Conservation (phyloP, 441 rosid genomes). For the Hura crepitans region DNA sequence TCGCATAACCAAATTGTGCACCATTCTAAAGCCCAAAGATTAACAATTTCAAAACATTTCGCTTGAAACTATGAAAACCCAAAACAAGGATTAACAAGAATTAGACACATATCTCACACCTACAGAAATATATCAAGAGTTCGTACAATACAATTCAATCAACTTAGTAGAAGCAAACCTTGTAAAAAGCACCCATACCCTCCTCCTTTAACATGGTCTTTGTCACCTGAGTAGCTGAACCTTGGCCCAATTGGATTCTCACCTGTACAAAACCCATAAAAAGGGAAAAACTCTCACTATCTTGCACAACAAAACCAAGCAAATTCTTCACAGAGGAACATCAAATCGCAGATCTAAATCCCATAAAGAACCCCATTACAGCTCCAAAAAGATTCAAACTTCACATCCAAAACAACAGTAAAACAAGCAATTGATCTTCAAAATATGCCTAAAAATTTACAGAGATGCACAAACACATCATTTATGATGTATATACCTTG, state of each 20-base stretch:
- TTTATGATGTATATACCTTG: constrained; percentile 51
- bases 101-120: neutral
- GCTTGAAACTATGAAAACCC: neutral
- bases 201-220: constrained; percentile 80
- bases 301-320: constrained; percentile 7
- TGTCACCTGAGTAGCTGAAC: constrained; percentile 79
- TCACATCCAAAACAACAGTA: neutral
- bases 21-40: neutral
- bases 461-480: neutral
- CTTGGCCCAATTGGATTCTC: constrained; percentile 97
- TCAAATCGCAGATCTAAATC: constrained; percentile 38
- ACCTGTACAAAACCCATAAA: constrained; percentile 48
- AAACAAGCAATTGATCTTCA: constrained; percentile 10
- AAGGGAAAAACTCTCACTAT: constrained; percentile 19
- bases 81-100: constrained; percentile 9
- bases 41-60: neutral
- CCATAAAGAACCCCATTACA: constrained; percentile 4
- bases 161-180: constrained; percentile 41
- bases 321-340: neutral
- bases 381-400: constrained; percentile 13
- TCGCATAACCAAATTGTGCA: neutral
- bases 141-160: neutral
- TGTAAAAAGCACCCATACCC: constrained; percentile 84
- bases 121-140: constrained; percentile 19
- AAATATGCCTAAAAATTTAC: neutral